Evolutionary conservation across 495 filamentous ascomycete species (phyloP), one percentile per base, ranked within the genome.

Genomic region (Aspergillus cristatus): DNA sequence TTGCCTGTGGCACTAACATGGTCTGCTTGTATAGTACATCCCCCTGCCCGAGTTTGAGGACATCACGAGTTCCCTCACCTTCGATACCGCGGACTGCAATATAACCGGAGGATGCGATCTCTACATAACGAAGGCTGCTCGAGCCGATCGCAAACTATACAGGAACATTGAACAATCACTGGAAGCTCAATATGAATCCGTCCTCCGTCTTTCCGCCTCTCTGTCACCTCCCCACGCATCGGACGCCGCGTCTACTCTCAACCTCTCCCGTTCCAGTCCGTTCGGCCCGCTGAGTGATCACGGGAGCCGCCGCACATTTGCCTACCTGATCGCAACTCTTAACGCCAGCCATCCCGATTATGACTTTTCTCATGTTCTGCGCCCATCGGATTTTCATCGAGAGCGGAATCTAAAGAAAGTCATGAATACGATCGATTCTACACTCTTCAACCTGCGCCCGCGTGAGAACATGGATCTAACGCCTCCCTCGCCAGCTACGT

Each of bases 281-380:
- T 98, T 98, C 51, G 93, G 91, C 12, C 79, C 80, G 24, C 72
- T 98, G 34, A 84, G 82, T 37, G 83, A 96, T 43, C 75, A 82
- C 32, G 84, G 84, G 7, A 87, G 84, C 51, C 84, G 93, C 10
- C 79, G 88, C 33, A 94, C 85, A 0, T 97, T 91, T 61, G 88
- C 91, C 28, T 97, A 97, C 59, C 59, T 97, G 40, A 96, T 97
- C 52, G 91, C 91, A 10, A 96, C 93, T 1, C 71, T 99, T n/a
- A 99, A 99, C 48, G 90, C 90, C 1, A 89, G 83, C 28, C 89
- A 99, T 60, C 82, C 88, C 1, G 93, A 99, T 56, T 99, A 99
- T 58, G 90, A 97, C 60, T 97, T 97, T 63, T 91, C 86, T 2
- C 81, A 94, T 42, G 78, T 88, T 34, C 68, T 96, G 40, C 79